Conservation (phyloP, 306 rosid genomes). For the Psophocarpus tetragonolobus region DNA sequence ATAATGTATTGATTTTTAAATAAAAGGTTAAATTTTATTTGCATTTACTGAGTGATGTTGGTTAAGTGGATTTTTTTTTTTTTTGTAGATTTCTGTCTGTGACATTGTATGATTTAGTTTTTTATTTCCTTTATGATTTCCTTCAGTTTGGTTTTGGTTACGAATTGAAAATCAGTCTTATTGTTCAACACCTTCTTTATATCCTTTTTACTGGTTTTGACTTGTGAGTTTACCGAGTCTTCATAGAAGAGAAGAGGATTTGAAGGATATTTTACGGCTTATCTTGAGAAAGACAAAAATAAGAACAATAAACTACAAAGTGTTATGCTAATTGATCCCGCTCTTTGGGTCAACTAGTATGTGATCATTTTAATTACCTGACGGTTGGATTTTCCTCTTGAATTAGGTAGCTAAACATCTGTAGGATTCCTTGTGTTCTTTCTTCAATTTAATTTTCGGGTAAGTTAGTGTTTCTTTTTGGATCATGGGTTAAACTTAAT, state of each 20-base stretch:
- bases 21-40: background rate
- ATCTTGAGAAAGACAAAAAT: background rate
- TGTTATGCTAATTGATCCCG: slow-evolving; percentile 14
- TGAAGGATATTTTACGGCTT: background rate
- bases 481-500: slow-evolving; percentile 32
- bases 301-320: slow-evolving; percentile 1
- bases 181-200: background rate
- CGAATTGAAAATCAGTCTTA: background rate
- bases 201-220: background rate
- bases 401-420: slow-evolving; percentile 52
- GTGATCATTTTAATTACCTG: slow-evolving; percentile 35
- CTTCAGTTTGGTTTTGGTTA: background rate
- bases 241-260: slow-evolving; percentile 11
- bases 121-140: background rate
- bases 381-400: slow-evolving; percentile 46
- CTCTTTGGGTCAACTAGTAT: slow-evolving; percentile 14
- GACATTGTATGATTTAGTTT: background rate
- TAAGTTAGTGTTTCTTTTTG: slow-evolving; percentile 39
- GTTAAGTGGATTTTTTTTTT: background rate
- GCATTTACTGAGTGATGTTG: background rate
- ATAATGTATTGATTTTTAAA: background rate
- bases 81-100: background rate
- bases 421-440: slow-evolving; percentile 44
- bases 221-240: background rate
- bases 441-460: slow-evolving; percentile 48